Conservation (phyloP, 139 green algal species). For the Tetradesmus obliquus region DNA sequence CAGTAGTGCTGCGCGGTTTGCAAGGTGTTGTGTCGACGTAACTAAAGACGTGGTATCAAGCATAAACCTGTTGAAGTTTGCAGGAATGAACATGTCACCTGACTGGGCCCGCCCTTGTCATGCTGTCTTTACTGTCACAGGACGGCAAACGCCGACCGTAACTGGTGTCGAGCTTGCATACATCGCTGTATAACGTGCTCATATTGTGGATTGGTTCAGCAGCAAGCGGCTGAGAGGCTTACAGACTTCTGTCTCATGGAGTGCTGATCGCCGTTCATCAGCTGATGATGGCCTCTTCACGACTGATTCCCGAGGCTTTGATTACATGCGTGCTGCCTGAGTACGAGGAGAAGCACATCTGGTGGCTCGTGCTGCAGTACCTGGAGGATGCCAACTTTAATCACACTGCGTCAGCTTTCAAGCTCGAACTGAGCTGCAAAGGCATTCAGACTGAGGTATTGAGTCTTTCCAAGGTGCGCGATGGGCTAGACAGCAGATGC, state of each 20-base stretch:
- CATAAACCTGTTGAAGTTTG: not conserved
- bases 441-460: not conserved
- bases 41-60: too few relatives aligned
- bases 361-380: constrained; percentile 35
- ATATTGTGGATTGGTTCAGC: not conserved
- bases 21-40: not conserved
- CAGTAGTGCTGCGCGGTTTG: not conserved
- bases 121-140: not conserved
- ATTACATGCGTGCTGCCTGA: constrained; percentile 32
- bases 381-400: constrained; percentile 27
- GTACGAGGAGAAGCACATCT: constrained; percentile 28
- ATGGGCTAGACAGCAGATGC: not conserved
- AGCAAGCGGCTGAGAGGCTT: not conserved
- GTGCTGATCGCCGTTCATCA: not conserved
- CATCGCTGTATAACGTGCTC: not conserved
- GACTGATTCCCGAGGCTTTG: not conserved
- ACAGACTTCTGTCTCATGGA: not conserved
- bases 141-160: not conserved
- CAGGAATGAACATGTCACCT: not conserved
- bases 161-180: not conserved
- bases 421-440: constrained; percentile 8
- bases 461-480: not conserved
- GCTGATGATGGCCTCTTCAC: not conserved
- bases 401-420: constrained; percentile 26
- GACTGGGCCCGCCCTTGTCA: not conserved